These are phyloP conservation scores for Chaetomium sp. DNA, from an alignment of 2,329 filamentous ascomycete genomes.

Conservation along the genomic window DNA sequence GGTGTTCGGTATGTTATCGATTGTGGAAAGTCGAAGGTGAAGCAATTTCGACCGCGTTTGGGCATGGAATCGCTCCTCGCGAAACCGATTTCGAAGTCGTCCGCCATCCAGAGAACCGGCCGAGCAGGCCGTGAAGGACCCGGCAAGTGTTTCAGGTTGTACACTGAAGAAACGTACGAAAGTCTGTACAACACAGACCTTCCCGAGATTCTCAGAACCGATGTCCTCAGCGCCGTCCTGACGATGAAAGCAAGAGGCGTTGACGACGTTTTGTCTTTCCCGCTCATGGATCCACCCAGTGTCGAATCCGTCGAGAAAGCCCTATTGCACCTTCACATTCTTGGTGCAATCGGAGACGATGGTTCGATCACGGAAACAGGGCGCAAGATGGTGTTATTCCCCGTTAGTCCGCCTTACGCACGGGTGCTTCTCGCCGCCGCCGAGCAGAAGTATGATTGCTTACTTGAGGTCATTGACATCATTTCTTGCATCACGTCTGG, in stretches of 20 bases:
- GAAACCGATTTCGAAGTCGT: constrained; percentile 87
- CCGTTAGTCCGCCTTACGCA: constrained; percentile 73
- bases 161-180: constrained; percentile 72
- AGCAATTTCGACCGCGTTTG: constrained; percentile 77
- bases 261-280: constrained; percentile 72
- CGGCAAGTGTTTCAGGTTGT: constrained; percentile 84
- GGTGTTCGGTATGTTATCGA: constrained; percentile 90
- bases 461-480: constrained; percentile 80
- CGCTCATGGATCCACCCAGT: constrained; percentile 76
- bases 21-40: constrained; percentile 88
- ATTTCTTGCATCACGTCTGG: constrained; percentile 59
- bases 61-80: constrained; percentile 86
- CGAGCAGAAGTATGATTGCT: constrained; percentile 61
- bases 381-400: constrained; percentile 71
- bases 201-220: constrained; percentile 86
- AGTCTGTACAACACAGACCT: constrained; percentile 65
- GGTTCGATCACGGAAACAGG: constrained; percentile 71
- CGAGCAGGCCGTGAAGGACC: constrained; percentile 88
- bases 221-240: constrained; percentile 76
- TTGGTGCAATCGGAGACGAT: constrained; percentile 66
- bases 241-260: constrained; percentile 93
- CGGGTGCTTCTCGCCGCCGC: constrained; percentile 77
- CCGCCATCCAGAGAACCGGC: constrained; percentile 84
- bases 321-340: constrained; percentile 68
- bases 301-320: constrained; percentile 75